phyloP scores from a whole-genome alignment of 345 rosid genomes.

The Salix dunnii region DNA sequence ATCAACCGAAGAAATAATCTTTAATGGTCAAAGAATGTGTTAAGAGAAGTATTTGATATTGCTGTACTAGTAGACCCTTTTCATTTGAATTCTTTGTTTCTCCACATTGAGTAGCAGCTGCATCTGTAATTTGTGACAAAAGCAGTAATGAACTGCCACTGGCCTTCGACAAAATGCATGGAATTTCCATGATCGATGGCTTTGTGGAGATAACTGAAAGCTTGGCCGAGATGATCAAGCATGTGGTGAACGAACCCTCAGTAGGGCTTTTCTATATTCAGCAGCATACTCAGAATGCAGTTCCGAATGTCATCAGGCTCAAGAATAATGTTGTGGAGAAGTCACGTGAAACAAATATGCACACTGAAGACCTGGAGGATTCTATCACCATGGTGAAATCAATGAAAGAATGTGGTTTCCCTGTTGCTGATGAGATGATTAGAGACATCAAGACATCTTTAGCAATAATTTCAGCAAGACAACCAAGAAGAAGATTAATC shows the following conservation, averaged over 20 bases:
- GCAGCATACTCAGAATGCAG: slow-evolving; percentile 71
- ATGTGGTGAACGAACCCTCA: slow-evolving; percentile 87
- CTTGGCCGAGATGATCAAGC: slow-evolving; percentile 88
- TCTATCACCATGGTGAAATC: slow-evolving; percentile 62
- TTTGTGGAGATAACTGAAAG: slow-evolving; percentile 85
- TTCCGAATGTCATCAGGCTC: slow-evolving; percentile 63
- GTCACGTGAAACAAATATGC: slow-evolving; percentile 61
- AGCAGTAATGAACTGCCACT: slow-evolving; percentile 54
- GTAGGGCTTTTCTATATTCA: slow-evolving; percentile 88
- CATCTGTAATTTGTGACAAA: slow-evolving; percentile 16
- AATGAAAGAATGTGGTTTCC: slow-evolving; percentile 75
- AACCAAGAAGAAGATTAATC: slow-evolving; percentile 63
- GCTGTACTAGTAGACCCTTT: neutral
- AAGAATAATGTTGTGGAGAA: slow-evolving; percentile 47
- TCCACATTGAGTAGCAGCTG: slow-evolving; percentile 5
- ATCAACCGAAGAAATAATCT: neutral
- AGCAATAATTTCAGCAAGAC: slow-evolving; percentile 55
- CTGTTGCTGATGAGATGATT: slow-evolving; percentile 82
- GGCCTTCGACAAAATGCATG: slow-evolving; percentile 69
- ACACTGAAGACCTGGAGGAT: slow-evolving; percentile 78
- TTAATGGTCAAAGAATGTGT: neutral
- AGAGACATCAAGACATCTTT: slow-evolving; percentile 67
- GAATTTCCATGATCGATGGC: slow-evolving; percentile 85
- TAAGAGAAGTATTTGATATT: neutral
- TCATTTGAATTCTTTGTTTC: slow-evolving; percentile 2